phyloP scores from a whole-genome alignment of 2,329 filamentous ascomycete species.

The Neocatenulostroma microsporum region DNA sequence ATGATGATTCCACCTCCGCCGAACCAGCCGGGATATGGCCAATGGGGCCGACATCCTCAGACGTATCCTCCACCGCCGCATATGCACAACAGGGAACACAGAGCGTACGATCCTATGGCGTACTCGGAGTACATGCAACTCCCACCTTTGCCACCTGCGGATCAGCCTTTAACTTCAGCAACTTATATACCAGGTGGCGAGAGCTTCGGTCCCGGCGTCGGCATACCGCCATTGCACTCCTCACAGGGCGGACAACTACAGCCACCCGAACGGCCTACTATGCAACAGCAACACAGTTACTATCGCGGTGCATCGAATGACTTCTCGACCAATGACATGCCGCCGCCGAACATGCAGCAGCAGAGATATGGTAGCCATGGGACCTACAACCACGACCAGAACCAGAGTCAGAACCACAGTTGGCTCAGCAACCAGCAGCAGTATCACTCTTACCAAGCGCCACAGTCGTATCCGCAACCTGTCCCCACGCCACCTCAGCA shows the following conservation, averaged over 20 bases:
- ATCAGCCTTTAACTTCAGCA: slow-evolving; percentile 61
- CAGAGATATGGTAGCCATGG: slow-evolving; percentile 13
- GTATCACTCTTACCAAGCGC: slow-evolving; percentile 19
- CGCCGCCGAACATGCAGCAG: slow-evolving; percentile 11
- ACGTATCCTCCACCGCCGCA: slow-evolving; percentile 39
- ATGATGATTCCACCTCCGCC: slow-evolving; percentile 35
- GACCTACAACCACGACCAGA: slow-evolving; percentile 17
- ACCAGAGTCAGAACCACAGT: slow-evolving; percentile 11
- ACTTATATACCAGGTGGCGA: slow-evolving; percentile 82
- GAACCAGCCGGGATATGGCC: slow-evolving; percentile 22
- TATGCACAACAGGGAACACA: slow-evolving; percentile 47
- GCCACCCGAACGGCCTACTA: slow-evolving; percentile 10
- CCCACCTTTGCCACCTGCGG: slow-evolving; percentile 43
- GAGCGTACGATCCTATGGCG: slow-evolving; percentile 59
- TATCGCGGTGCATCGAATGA: slow-evolving; percentile 50
- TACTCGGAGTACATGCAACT: slow-evolving; percentile 38
- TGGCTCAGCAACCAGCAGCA: slow-evolving; percentile 8
- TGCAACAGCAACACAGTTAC: slow-evolving; percentile 42
- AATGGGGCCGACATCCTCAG: slow-evolving; percentile 33
- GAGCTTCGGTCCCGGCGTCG: slow-evolving; percentile 84
- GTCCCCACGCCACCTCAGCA: slow-evolving; percentile 16
- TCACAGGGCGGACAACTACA: background rate
- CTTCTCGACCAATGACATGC: slow-evolving; percentile 34
- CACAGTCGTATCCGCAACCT: slow-evolving; percentile 10
- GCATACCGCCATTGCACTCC: slow-evolving; percentile 66